Evolutionary conservation across 106 monocot genomes (phyloP).

Genomic region (Phalaenopsis aphrodite): DNA sequence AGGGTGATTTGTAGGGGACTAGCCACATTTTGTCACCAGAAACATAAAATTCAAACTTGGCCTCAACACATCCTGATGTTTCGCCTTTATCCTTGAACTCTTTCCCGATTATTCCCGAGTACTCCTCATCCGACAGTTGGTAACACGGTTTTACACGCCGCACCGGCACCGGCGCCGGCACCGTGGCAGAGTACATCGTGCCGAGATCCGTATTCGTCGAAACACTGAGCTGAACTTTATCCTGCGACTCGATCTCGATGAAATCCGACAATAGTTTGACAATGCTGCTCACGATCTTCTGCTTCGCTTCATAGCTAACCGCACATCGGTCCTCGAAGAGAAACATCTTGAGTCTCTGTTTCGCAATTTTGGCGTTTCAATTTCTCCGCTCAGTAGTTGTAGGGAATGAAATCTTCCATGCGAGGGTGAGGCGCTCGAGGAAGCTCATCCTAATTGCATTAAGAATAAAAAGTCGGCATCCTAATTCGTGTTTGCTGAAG

Average conservation of each 20-base stretch:
- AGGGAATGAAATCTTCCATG: conserved; percentile 87
- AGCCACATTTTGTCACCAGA: background rate
- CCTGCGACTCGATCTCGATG: conserved; percentile 86
- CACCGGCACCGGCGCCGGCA: conserved; percentile 80
- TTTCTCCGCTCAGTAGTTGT: conserved; percentile 16
- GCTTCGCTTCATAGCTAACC: conserved; percentile 82
- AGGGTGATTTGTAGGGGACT: too few species aligned
- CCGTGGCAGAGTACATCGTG: conserved; percentile 79
- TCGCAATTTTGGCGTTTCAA: conserved; percentile 80
- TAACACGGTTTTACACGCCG: conserved; percentile 75
- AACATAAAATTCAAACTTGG: conserved; percentile 67
- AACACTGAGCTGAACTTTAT: conserved; percentile 87
- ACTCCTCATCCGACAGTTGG: conserved; percentile 76
- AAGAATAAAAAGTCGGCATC: conserved; percentile 47
- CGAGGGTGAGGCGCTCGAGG: conserved; percentile 57
- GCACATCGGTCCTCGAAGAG: conserved; percentile 89
- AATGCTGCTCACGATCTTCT: conserved; percentile 78
- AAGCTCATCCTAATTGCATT: conserved; percentile 66
- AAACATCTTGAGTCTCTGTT: conserved; percentile 94
- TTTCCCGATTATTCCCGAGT: conserved; percentile 53
- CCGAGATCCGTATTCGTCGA: conserved; percentile 74
- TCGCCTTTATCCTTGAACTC: conserved; percentile 78
- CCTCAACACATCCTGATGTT: conserved; percentile 68
- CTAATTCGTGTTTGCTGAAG: conserved; percentile 22
- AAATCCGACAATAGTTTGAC: conserved; percentile 72